Conservation (phyloP, 441 rosid species). For the Gossypium davidsonii region DNA sequence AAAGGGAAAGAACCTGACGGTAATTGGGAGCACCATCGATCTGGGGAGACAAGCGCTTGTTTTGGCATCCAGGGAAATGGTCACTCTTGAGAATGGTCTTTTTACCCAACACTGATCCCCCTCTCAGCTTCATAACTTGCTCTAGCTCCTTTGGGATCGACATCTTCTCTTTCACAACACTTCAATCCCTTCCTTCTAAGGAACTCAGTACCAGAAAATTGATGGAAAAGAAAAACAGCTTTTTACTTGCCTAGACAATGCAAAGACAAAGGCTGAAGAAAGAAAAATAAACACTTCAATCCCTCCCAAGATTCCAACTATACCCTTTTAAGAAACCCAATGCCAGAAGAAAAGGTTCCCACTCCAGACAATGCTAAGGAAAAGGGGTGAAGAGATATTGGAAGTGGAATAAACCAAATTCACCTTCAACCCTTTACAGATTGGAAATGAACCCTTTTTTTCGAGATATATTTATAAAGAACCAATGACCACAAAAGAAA, state of each 20-base stretch:
- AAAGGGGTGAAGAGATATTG: neutral
- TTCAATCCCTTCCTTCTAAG: neutral
- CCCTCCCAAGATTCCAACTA: slow-evolving; percentile 9
- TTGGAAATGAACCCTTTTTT: slow-evolving; percentile 1
- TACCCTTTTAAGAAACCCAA: neutral
- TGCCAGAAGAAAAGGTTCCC: neutral
- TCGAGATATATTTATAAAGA: neutral
- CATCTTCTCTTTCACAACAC: slow-evolving; percentile 32
- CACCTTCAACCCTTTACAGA: neutral
- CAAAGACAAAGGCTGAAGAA: neutral
- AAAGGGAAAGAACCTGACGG: slow-evolving; percentile 63
- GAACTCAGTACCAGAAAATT: neutral
- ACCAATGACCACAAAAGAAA: neutral
- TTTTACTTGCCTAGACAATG: neutral
- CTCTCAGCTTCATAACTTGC: slow-evolving; percentile 89
- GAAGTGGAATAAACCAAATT: neutral
- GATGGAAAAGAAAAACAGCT: neutral
- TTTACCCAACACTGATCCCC: slow-evolving; percentile 93
- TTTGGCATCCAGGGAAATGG: slow-evolving; percentile 97
- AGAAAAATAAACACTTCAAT: neutral
- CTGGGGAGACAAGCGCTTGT: slow-evolving; percentile 81
- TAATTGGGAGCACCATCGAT: slow-evolving; percentile 99
- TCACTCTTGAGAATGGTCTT: slow-evolving; percentile 95
- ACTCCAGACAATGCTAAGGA: neutral
- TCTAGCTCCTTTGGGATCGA: slow-evolving; percentile 83